phyloP scores from a whole-genome alignment of 2,329 filamentous ascomycete species.

The Fusarium algeriense region DNA sequence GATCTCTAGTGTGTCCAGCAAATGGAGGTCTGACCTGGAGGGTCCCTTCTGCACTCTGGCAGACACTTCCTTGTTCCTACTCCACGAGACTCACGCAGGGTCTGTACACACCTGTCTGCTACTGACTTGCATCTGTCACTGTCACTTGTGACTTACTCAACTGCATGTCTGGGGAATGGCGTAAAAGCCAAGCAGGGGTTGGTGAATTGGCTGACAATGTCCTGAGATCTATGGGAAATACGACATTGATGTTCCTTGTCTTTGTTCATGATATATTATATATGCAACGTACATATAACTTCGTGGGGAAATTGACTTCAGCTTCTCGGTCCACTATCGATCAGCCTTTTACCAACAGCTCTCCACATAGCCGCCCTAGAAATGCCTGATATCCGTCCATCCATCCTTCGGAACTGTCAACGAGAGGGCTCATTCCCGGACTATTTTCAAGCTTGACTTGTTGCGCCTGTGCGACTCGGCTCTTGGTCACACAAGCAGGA shows the following conservation, averaged over 20 bases:
- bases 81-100: constrained; percentile 46
- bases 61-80: constrained; percentile 36
- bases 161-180: constrained; percentile 29
- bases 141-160: constrained; percentile 32
- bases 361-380: not conserved
- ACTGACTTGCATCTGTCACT: constrained; percentile 38
- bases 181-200: constrained; percentile 33
- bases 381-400: constrained; percentile 29
- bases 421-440: constrained; percentile 3
- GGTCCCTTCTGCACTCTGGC: constrained; percentile 23
- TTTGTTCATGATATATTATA: constrained; percentile 30
- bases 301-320: constrained; percentile 18
- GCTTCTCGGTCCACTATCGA: constrained; percentile 17
- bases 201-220: constrained; percentile 34
- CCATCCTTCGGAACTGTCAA: constrained; percentile 17
- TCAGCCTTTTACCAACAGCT: constrained; percentile 15
- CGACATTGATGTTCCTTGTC: constrained; percentile 26
- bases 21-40: constrained; percentile 29
- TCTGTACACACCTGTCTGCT: constrained; percentile 36
- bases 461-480: constrained; percentile 20
- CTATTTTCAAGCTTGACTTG: constrained; percentile 9
- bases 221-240: constrained; percentile 20
- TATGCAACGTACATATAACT: constrained; percentile 5
- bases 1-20: constrained; percentile 5
- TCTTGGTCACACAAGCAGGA: constrained; percentile 29